phyloP scores from a whole-genome alignment of 495 filamentous ascomycete genomes.

The Hyaloscypha hepaticicola region DNA sequence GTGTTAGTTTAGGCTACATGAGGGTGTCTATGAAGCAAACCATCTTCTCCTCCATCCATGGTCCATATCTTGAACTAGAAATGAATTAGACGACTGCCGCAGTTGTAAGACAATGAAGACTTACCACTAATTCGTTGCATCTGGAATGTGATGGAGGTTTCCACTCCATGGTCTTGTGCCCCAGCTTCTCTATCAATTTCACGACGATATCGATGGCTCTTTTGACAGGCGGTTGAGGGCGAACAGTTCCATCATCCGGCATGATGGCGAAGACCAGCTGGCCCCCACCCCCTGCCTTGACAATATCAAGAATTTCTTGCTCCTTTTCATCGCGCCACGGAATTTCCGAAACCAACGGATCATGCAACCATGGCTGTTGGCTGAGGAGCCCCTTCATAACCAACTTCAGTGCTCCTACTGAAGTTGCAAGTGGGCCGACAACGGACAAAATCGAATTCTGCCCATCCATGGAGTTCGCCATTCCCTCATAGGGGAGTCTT shows the following conservation, averaged over 20 bases:
- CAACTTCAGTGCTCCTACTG: conserved; percentile 48
- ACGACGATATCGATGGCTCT: conserved; percentile 49
- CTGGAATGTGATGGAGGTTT: conserved; percentile 25
- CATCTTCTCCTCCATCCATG: conserved; percentile 42
- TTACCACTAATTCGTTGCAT: conserved; percentile 19
- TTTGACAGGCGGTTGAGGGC: conserved; percentile 53
- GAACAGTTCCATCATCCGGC: conserved; percentile 53
- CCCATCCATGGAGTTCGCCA: conserved; percentile 35
- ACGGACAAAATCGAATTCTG: conserved; percentile 38
- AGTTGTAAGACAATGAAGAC: no score
- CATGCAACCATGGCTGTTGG: conserved; percentile 61
- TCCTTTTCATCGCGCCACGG: conserved; percentile 59
- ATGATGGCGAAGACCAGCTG: conserved; percentile 54
- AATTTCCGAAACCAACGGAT: conserved; percentile 59
- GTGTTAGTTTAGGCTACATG: background rate
- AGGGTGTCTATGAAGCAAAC: background rate
- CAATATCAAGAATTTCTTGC: conserved; percentile 42
- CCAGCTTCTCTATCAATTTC: conserved; percentile 47
- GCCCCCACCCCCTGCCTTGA: conserved; percentile 31
- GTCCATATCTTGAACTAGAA: conserved; percentile 45
- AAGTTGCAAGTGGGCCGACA: conserved; percentile 48
- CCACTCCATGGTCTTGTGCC: conserved; percentile 47
- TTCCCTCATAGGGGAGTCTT: conserved; percentile 51
- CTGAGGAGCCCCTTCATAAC: conserved; percentile 54
- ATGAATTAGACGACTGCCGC: no score